A percentile compares a stretch with the other conserved stretches of the same genome.
These are phyloP conservation scores for Fusarium sp. DNA, from an alignment of 2,329 filamentous ascomycete genomes.

Conservation along the genomic window DNA sequence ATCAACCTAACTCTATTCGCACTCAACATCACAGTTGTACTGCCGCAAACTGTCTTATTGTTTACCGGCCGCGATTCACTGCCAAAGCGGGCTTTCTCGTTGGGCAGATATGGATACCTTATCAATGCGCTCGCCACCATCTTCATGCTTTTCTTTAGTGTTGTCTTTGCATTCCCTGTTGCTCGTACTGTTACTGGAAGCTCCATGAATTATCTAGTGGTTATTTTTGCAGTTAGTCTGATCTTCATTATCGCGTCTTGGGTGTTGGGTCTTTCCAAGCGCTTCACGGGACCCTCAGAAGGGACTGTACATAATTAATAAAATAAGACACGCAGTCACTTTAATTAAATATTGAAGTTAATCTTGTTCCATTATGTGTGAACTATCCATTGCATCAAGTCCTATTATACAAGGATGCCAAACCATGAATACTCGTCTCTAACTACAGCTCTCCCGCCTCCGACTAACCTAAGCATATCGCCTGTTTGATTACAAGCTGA, in stretches of 20 bases:
- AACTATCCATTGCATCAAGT: neutral
- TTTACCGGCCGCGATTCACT: neutral
- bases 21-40: neutral
- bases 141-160: neutral
- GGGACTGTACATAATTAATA: neutral
- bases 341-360: no score
- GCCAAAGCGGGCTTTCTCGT: neutral
- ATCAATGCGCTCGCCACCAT: neutral
- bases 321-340: no score
- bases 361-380: no score
- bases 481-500: neutral
- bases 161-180: neutral
- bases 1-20: neutral
- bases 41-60: neutral
- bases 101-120: neutral
- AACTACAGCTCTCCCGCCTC: no score
- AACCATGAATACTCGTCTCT: no score
- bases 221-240: neutral
- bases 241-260: neutral
- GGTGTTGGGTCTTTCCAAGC: neutral
- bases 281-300: neutral
- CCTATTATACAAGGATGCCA: neutral
- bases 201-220: neutral
- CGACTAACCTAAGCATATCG: rapidly evolving
- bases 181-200: neutral